These are phyloP conservation scores for Xylaria castorea DNA, from an alignment of 495 filamentous ascomycete species.

Conservation along the genomic window DNA sequence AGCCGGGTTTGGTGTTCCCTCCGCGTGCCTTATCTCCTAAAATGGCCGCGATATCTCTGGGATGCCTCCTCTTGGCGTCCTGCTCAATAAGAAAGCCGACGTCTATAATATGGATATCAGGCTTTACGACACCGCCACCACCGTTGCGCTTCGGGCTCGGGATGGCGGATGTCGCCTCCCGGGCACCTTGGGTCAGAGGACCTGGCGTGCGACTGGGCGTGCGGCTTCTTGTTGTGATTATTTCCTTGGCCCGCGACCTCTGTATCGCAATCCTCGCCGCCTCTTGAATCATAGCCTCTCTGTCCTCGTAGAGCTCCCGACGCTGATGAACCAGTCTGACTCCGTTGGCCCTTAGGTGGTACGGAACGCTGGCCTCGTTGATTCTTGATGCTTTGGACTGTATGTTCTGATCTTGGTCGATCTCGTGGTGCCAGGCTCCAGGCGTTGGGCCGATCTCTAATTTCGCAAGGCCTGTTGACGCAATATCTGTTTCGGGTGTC, in stretches of 20 bases:
- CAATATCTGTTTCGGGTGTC: slow-evolving; percentile 37
- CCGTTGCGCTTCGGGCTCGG: not conserved
- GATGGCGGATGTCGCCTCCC: no score
- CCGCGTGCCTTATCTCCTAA: not conserved
- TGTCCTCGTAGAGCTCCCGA: not conserved
- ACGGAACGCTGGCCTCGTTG: not conserved
- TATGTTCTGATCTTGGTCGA: not conserved
- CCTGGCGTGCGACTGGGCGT: slow-evolving; percentile 29
- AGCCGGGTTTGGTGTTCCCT: not conserved
- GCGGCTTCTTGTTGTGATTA: slow-evolving; percentile 23
- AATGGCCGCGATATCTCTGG: not conserved
- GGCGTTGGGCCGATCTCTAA: slow-evolving; percentile 29
- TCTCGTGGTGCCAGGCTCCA: slow-evolving; percentile 20
- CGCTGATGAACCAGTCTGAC: not conserved
- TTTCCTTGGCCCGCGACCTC: slow-evolving; percentile 33
- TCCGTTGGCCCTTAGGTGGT: not conserved
- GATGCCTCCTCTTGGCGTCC: not conserved
- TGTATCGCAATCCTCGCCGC: slow-evolving; percentile 32
- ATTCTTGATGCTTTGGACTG: not conserved
- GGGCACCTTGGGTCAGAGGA: slow-evolving; percentile 23
- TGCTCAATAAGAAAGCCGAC: not conserved
- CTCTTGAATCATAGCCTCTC: slow-evolving; percentile 30
- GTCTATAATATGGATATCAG: not conserved
- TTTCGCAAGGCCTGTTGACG: slow-evolving; percentile 28
- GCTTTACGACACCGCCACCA: not conserved